These are phyloP conservation scores for Suillus luteus DNA, from an alignment of 768 basidiomycete genomes.

Conservation along the genomic window DNA sequence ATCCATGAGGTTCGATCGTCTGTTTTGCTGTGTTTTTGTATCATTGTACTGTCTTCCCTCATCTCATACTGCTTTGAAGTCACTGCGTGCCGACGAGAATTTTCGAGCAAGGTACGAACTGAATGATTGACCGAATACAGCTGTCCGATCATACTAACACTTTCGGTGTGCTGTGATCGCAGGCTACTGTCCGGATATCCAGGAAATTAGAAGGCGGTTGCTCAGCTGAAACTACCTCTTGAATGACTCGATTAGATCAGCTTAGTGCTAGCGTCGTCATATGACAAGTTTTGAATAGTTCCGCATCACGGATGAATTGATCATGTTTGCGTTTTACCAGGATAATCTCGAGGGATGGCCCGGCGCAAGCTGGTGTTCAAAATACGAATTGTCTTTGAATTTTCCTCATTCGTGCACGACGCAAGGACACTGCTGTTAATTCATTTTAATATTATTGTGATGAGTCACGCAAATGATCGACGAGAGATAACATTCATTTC, in stretches of 20 bases:
- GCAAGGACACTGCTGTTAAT: neutral
- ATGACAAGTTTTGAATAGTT: neutral
- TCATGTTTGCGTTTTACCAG: neutral
- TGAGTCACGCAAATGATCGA: neutral
- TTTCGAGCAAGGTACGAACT: neutral
- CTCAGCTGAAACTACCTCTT: neutral
- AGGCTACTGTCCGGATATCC: neutral
- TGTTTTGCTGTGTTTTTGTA: conserved; percentile 2
- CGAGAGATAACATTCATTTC: neutral
- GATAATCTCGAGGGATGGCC: neutral
- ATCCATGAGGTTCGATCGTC: neutral
- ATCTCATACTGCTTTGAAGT: neutral
- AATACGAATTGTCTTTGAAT: neutral
- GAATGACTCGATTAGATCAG: neutral
- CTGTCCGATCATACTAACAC: neutral
- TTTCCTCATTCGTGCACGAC: neutral
- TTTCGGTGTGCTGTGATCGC: neutral
- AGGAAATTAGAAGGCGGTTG: neutral
- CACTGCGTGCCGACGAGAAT: neutral
- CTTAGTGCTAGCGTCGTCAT: too few relatives aligned
- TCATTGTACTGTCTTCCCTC: neutral
- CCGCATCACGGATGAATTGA: neutral
- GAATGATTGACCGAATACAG: neutral
- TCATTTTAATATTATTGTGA: neutral
- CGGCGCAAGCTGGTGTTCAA: neutral